A percentile compares a stretch with the other conserved stretches of the same genome.
Evolutionary conservation across 2,329 filamentous ascomycete genomes (phyloP).

Genomic region (Aspergillus melleus): DNA sequence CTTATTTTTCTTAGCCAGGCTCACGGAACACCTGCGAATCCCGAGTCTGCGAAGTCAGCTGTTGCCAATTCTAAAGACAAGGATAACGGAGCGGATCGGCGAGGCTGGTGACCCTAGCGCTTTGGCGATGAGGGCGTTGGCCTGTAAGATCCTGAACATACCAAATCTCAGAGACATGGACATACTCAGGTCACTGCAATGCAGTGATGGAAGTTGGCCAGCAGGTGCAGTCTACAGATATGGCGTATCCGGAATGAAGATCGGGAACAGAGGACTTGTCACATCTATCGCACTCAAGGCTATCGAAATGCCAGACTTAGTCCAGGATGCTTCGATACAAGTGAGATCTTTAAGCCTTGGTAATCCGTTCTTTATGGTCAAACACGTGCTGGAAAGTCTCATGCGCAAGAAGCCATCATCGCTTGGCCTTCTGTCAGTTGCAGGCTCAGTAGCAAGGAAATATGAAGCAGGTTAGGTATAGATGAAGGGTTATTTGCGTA

Average conservation of each 20-base stretch:
- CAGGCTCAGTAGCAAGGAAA: too few relatives aligned
- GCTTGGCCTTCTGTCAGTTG: too few relatives aligned
- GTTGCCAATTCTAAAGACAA: neutral
- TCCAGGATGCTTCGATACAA: too few relatives aligned
- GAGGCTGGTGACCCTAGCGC: neutral
- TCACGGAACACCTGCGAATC: slow-evolving; percentile 3
- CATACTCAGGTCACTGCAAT: slow-evolving; percentile 29
- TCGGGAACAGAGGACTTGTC: slow-evolving; percentile 1
- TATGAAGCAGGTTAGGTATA: too few relatives aligned
- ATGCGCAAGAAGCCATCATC: too few relatives aligned
- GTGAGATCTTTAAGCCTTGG: too few relatives aligned
- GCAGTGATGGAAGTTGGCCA: slow-evolving; percentile 38
- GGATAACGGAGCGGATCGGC: slow-evolving; percentile 4
- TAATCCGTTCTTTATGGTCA: too few relatives aligned
- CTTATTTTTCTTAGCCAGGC: slow-evolving; percentile 27
- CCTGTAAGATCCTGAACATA: neutral
- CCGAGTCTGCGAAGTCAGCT: neutral
- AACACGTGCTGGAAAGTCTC: too few relatives aligned
- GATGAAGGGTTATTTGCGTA: too few relatives aligned
- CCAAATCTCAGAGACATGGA: slow-evolving; percentile 2
- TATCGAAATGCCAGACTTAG: neutral
- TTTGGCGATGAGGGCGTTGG: neutral
- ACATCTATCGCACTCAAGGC: slow-evolving; percentile 8
- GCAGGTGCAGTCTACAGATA: slow-evolving; percentile 15
- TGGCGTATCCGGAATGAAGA: neutral